phyloP scores from a whole-genome alignment of 805 yeast genomes.

The Candida maesae region DNA sequence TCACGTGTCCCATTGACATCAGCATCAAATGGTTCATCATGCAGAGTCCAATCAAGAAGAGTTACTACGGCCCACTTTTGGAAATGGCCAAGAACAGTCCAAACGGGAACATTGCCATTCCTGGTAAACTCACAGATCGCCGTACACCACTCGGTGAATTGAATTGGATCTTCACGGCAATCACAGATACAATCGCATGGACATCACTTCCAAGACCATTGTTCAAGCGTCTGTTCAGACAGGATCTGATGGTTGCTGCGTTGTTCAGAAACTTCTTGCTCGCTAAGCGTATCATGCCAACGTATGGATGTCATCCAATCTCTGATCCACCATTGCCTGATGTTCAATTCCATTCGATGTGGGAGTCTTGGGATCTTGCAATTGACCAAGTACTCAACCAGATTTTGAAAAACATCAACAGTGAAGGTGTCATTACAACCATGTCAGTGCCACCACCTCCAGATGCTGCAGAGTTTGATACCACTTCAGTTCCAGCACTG shows the following conservation, averaged over 20 bases:
- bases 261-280: conserved; percentile 86
- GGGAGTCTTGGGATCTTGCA: conserved; percentile 98
- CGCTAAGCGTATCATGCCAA: conserved; percentile 92
- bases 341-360: conserved; percentile 80
- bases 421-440: conserved; percentile 8
- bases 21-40: conserved; percentile 88
- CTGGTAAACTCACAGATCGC: conserved; percentile 89
- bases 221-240: conserved; percentile 87
- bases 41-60: conserved; percentile 63
- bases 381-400: conserved; percentile 88
- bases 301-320: conserved; percentile 88
- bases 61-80: conserved; percentile 37
- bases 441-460: not conserved
- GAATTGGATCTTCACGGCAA: conserved; percentile 97
- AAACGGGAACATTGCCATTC: conserved; percentile 56
- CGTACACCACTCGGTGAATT: conserved; percentile 94
- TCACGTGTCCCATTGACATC: conserved; percentile 93
- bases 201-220: conserved; percentile 82
- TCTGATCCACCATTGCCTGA: conserved; percentile 93
- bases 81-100: conserved; percentile 32
- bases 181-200: conserved; percentile 98
- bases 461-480: not conserved
- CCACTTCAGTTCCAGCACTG: not conserved
- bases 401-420: conserved; percentile 43
- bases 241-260: conserved; percentile 95